Evolutionary conservation across 2,329 filamentous ascomycete species (phyloP), one percentile per base, ranked within the genome.

Genomic region (Aspergillus pseudoviridinutans): DNA sequence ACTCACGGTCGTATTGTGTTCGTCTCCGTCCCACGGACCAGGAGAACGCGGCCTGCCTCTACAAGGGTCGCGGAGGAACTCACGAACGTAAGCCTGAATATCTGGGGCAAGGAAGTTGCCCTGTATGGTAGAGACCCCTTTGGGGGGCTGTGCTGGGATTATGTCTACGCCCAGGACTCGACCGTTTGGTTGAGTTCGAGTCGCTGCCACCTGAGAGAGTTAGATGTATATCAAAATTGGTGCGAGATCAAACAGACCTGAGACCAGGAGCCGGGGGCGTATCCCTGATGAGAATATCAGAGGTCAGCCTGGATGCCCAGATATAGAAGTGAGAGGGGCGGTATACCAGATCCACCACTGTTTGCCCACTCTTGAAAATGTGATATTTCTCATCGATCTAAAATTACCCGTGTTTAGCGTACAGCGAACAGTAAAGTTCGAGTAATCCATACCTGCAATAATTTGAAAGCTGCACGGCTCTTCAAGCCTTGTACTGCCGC

Each of bases 51-150:
- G 76, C 54, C 85, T 79, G 41, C 84, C 87, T 55, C 82, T 78
- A 50, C 82, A 78, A 1, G 87, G 84, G 59, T 88, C 84, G 50
- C 81, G 76, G 44, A 99, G 84, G 68, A 92, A 94, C 4, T 85
- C 81, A 71, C 88, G 87, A 42, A 96, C 87, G 72, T 93, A 84
- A 24, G 80, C 82, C 72, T 89, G 89, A n/a, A 97, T 87, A 2
- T 77, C 75, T 0, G 85, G 82, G 5, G 87, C 89, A 44, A 97
- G 79, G 64, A 99, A 97, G 72, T 99, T 90, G 50, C 95, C 94
- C 75, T 99, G 94, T 57, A 99, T 92, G 2, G 91, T 91, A 28
- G 90, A 92, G n/a, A 96, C 92, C 24, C 94, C 94, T 68, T 84
- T 86, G 0, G 94, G 94, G 4, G 95, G 93, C 71, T 93, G 89